A percentile compares a stretch with the other conserved stretches of the same genome.
phyloP scores from a whole-genome alignment of 441 rosid genomes.

The Adansonia rubrostipa region DNA sequence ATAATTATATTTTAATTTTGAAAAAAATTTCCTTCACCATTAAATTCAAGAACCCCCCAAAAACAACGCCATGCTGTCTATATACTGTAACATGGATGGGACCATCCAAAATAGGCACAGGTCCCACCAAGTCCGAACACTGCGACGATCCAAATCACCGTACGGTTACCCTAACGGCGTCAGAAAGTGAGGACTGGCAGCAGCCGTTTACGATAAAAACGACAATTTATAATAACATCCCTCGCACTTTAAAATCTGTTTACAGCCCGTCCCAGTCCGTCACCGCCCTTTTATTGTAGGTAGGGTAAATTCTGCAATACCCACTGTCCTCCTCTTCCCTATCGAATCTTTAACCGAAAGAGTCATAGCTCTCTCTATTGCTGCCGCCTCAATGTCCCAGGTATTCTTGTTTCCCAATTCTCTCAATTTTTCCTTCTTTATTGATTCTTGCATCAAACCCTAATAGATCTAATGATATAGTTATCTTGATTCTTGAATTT shows the following conservation, averaged over 20 bases:
- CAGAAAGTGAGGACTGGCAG: background rate
- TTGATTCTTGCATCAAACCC: background rate
- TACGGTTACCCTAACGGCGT: background rate
- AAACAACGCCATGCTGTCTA: no score
- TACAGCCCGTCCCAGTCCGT: background rate
- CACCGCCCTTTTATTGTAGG: background rate
- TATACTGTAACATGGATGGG: background rate
- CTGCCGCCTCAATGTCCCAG: constrained; percentile 61
- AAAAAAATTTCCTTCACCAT: background rate
- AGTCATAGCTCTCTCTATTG: background rate
- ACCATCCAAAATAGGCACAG: background rate
- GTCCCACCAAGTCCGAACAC: background rate
- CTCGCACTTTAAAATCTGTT: background rate
- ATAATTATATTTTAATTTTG: no score
- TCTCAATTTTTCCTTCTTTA: background rate
- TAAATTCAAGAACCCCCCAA: background rate
- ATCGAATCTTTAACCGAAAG: constrained; percentile 8
- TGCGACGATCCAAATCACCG: background rate
- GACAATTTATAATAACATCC: background rate
- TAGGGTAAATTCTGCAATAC: constrained; percentile 8
- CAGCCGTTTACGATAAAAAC: background rate
- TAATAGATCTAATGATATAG: constrained; percentile 1
- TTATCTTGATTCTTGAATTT: background rate
- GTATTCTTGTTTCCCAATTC: constrained; percentile 28
- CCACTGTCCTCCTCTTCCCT: background rate